Conservation (phyloP, 768 basidiomycete genomes). For the Hydnum rufescens region DNA sequence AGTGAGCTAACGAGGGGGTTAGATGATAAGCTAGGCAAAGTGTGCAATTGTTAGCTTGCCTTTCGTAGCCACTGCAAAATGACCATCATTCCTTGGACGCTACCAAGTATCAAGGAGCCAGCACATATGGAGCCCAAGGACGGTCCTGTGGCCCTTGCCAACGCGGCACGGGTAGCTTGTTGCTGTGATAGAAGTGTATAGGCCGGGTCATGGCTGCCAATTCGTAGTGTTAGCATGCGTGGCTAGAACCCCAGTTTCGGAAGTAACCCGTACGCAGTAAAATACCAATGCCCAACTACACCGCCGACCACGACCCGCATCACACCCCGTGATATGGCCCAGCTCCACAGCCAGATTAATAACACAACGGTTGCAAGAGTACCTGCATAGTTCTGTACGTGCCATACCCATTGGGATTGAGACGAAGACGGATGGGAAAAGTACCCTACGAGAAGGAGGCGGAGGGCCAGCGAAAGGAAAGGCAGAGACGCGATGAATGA, state of each 20-base stretch:
- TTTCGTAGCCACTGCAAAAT: constrained; percentile 7
- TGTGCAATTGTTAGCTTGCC: not conserved
- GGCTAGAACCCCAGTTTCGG: too few species aligned
- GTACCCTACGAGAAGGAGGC: constrained; percentile 54
- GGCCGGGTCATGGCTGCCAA: not conserved
- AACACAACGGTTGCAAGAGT: constrained; percentile 42
- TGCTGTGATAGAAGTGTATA: constrained; percentile 6
- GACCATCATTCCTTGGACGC: constrained; percentile 18
- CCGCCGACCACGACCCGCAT: constrained; percentile 58
- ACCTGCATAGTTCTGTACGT: constrained; percentile 45
- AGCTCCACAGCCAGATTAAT: constrained; percentile 48
- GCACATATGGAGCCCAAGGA: constrained; percentile 66
- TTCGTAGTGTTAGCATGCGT: too few species aligned
- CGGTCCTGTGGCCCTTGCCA: constrained; percentile 60
- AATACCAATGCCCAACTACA: constrained; percentile 88
- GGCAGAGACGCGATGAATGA: constrained; percentile 56
- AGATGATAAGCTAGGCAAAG: not conserved
- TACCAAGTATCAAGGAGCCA: constrained; percentile 55
- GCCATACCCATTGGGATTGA: constrained; percentile 32
- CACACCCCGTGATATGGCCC: constrained; percentile 61
- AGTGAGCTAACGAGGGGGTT: constrained; percentile 11
- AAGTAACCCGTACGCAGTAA: constrained; percentile 32
- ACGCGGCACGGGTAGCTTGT: constrained; percentile 54
- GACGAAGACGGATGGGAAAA: constrained; percentile 22
- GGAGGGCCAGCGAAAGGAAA: constrained; percentile 58